Base-by-base conservation (phyloP, 805 yeast species). In the Saturnispora halmiae region DNA sequence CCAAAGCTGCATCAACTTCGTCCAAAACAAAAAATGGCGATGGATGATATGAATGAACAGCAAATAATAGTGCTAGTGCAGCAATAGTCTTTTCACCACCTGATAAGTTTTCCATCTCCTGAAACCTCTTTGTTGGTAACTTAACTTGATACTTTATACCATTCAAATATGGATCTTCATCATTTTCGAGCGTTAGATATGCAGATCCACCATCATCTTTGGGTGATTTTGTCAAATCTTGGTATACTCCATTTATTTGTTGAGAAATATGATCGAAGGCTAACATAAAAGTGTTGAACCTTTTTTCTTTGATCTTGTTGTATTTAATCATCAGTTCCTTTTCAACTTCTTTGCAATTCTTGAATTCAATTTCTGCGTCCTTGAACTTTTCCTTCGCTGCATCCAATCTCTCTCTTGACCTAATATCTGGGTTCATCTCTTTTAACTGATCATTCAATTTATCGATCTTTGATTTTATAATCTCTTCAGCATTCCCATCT, bases 51-150 rank as follows among this genome's bases (percentile, higher is more conserved):
- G 94, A 79, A 57, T 92, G 96, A 31, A 88, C 77, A 0, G 97
- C 88, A 64, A 92, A 92, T 36, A 92, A 60, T 47, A 92, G 65
- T 0, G 97, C 96, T 47, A 92, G 64, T 0, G 98, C 98, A 2
- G 98, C 98, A 58, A 92, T 80, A 2, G 96, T 84, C 56, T 88
- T 87, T 56, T 92, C 98, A 41, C 98, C 98, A 40, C 98, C 98
- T 1, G 96, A 86, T 18, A 92, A 67, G 42, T 83, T 73, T 43
- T 85, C 94, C 85, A 92, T 87, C 49, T 85, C 95, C 49, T 90
- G 72, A 59, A 87, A 92, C 50, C 96, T 69, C 54, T 92, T 92
- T 75, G 83, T 73, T 8, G 97, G 97, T 1, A 97, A 97, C 82
- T 87, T 87, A 1, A 95, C 96, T 58, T 86, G 92, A 52, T 85